Conservation (phyloP, 495 filamentous ascomycete species). For the Aspergillus baeticus region DNA sequence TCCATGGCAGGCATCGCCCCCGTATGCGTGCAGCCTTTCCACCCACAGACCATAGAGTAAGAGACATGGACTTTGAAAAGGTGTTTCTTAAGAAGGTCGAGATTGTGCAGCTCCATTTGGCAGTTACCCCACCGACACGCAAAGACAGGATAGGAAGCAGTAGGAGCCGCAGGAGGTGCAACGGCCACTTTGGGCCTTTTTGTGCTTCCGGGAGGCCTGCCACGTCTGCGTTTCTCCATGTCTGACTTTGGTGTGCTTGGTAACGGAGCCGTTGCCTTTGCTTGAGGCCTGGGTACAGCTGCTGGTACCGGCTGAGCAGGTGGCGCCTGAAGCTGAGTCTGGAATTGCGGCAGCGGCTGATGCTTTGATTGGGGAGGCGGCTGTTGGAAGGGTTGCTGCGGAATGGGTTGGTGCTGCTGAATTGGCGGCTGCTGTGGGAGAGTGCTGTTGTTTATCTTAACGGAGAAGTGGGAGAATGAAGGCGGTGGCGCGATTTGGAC, state of each 20-base stretch:
- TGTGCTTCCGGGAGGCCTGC: conserved; percentile 19
- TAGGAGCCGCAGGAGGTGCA: background rate
- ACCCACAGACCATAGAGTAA: conserved; percentile 31
- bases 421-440: background rate
- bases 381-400: conserved; percentile 2
- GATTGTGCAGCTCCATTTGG: conserved; percentile 69
- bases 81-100: conserved; percentile 68
- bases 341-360: background rate
- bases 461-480: background rate
- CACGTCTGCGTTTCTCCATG: conserved; percentile 19
- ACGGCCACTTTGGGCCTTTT: conserved; percentile 13
- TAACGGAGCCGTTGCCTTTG: background rate
- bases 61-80: conserved; percentile 54
- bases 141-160: conserved; percentile 43
- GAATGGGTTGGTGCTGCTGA: background rate
- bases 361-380: background rate
- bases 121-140: conserved; percentile 66
- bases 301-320: background rate
- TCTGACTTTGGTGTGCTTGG: conserved; percentile 5
- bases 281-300: background rate
- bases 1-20: conserved; percentile 29
- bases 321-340: background rate
- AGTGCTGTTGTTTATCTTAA: background rate
- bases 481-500: conserved; percentile 1
- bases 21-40: conserved; percentile 29